Base-by-base conservation (phyloP, 139 green algal genomes). In the Chlorella sorokiniana region DNA sequence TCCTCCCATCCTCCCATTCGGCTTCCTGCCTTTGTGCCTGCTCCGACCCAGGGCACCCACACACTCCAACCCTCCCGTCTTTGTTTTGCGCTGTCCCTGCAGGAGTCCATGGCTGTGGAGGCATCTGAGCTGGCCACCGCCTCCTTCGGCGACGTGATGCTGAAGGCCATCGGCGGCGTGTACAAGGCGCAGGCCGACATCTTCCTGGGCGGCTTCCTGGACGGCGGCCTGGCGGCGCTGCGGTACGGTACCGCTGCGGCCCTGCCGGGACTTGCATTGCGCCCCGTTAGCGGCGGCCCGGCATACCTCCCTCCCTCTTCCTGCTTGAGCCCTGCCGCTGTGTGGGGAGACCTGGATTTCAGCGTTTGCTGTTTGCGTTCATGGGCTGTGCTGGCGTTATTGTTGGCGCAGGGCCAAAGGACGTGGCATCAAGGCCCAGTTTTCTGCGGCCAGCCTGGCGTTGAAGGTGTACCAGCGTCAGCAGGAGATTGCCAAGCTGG, bases 61-160 rank as follows among this genome's bases (percentile, higher is more conserved):
- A 22, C 35, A 23, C 20, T 63, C 3, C 56, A 35, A 20, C 54
- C n/a, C 4, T 1, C 52, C 52, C 8, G 14, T 7, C 6, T 68
- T 7, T 18, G 22, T 56, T 6, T 35, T 74, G 16, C 72, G 8
- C 48, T 59, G 11, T 25, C 48, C 48, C 48, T 40, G 61, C 90
- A 92, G 87, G 45, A 89, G 9, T 71, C 85, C 16, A 95, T 95
- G 89, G 54, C 78, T 0, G 78, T 83, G 42, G 91, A 96, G 69
- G 94, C 91, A 0, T 9, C 67, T 3, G 70, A 89, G 38, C 87
- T 98, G 59, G 91, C 86, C 1, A 78, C 88, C 22, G 88, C 89
- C 9, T 94, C 92, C 22, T 98, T 94, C 84, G 95, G 95, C 20
- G 86, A 91, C n/a, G 92, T 89, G 27, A 93, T 98, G 89, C 89